Conservation (phyloP, 2,329 filamentous ascomycete species). For the Calonectria montana region DNA sequence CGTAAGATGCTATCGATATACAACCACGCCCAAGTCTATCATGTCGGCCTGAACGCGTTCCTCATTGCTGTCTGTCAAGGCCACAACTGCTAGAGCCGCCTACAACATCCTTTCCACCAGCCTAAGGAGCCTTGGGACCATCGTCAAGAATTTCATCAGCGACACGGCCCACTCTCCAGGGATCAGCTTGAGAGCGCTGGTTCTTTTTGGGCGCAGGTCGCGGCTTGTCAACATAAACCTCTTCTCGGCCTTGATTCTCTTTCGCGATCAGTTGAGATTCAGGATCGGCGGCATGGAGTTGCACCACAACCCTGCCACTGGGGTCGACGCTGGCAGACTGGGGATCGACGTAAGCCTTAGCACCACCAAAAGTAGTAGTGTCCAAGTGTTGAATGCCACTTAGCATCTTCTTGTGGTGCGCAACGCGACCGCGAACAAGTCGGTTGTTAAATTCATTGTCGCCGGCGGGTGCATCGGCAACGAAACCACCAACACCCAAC, state of each 20-base stretch:
- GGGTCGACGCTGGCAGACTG: slow-evolving; percentile 59
- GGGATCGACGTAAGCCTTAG: slow-evolving; percentile 65
- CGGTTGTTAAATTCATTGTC: slow-evolving; percentile 56
- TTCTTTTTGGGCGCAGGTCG: slow-evolving; percentile 24
- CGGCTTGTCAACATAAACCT: slow-evolving; percentile 47
- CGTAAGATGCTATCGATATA: slow-evolving; percentile 42
- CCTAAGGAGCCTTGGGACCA: slow-evolving; percentile 1
- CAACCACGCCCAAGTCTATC: slow-evolving; percentile 24
- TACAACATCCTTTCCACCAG: slow-evolving; percentile 67
- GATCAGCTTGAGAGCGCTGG: slow-evolving; percentile 19
- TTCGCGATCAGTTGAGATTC: slow-evolving; percentile 58
- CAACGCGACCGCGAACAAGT: slow-evolving; percentile 26
- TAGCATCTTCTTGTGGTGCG: slow-evolving; percentile 41
- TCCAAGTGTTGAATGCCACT: slow-evolving; percentile 57
- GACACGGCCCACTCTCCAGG: slow-evolving; percentile 39
- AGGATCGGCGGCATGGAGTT: slow-evolving; percentile 52
- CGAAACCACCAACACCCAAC: slow-evolving; percentile 67
- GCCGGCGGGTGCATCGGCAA: slow-evolving; percentile 55
- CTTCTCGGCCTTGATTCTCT: slow-evolving; percentile 55
- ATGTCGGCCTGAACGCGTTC: slow-evolving; percentile 14
- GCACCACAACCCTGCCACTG: slow-evolving; percentile 60
- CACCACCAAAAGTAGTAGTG: slow-evolving; percentile 60
- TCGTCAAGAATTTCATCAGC: slow-evolving; percentile 44
- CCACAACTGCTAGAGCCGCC: slow-evolving; percentile 55
- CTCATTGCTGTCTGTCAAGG: slow-evolving; percentile 42